These are phyloP conservation scores for Fraxinus excelsior DNA, from an alignment of 257 asterid species.

Conservation along the genomic window DNA sequence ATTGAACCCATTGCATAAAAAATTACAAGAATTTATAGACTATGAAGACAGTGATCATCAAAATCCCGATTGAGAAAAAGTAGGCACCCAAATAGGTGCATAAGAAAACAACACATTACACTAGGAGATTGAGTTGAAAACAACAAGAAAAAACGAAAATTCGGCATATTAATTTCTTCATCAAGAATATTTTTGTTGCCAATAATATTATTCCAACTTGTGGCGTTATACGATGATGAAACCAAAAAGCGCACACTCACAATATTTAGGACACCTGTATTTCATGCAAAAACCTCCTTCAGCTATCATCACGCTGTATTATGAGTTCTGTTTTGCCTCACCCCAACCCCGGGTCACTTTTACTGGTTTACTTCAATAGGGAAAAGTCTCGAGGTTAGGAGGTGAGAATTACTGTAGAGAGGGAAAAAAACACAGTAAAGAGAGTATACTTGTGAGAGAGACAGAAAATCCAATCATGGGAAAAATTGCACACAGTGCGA, in stretches of 20 bases:
- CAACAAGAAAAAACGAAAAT: neutral
- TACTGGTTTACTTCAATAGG: constrained; percentile 2
- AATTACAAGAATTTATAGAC: neutral
- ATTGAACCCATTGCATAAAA: constrained; percentile 52
- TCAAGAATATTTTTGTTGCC: neutral
- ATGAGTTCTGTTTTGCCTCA: neutral
- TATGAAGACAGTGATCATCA: neutral
- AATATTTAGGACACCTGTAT: constrained; percentile 37
- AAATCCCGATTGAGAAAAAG: neutral
- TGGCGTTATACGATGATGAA: constrained; percentile 6
- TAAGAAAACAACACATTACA: constrained; percentile 23
- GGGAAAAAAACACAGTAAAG: neutral
- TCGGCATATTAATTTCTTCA: neutral
- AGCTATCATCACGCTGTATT: constrained; percentile 19
- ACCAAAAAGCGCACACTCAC: neutral
- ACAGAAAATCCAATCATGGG: constrained; percentile 33
- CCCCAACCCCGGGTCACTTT: neutral
- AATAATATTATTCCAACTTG: neutral
- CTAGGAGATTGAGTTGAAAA: neutral
- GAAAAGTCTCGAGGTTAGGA: neutral
- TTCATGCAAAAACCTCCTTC: constrained; percentile 17
- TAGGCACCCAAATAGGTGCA: neutral
- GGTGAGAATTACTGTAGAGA: neutral
- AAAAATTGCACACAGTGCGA: constrained; percentile 45
- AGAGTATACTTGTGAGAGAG: neutral